These are phyloP conservation scores for Marchantia polymorpha DNA, from an alignment of 225 moss, liverwort and hornwort species.

Conservation along the genomic window DNA sequence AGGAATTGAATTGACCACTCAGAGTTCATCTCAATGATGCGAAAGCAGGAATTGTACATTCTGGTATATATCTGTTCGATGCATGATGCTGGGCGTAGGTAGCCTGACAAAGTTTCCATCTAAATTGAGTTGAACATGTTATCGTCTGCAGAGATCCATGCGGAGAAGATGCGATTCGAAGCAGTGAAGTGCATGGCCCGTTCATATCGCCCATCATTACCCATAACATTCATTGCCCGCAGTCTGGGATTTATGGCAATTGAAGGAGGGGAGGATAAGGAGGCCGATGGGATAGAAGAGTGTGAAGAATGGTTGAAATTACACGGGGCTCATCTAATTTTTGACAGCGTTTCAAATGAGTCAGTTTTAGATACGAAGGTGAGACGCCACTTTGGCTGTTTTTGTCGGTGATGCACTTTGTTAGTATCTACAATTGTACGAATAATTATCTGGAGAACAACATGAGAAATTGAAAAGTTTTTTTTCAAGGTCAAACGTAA, in stretches of 20 bases:
- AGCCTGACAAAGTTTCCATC: background rate
- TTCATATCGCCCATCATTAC: conserved; percentile 86
- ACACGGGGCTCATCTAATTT: conserved; percentile 78
- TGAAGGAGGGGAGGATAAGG: conserved; percentile 51
- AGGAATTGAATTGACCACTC: conserved; percentile 5
- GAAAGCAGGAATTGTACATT: background rate
- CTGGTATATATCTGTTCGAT: background rate
- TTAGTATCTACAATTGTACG: background rate
- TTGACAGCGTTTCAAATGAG: conserved; percentile 58
- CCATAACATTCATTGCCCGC: conserved; percentile 65
- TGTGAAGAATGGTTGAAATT: conserved; percentile 92
- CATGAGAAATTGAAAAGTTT: background rate
- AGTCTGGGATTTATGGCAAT: conserved; percentile 54
- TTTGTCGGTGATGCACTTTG: background rate
- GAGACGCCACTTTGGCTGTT: background rate
- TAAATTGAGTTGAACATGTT: background rate
- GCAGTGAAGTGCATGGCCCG: conserved; percentile 89
- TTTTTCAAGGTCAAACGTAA: background rate
- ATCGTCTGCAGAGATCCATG: conserved; percentile 56
- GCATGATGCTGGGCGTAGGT: no score
- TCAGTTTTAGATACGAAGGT: conserved; percentile 81
- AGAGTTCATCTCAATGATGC: background rate
- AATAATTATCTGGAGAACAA: background rate
- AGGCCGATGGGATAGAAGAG: conserved; percentile 69
- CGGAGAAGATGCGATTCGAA: conserved; percentile 96